A percentile compares a stretch with the other conserved stretches of the same genome.
Conservation (phyloP, 1,284 basidiomycete genomes). For the Sphaerobolus stellatus region DNA sequence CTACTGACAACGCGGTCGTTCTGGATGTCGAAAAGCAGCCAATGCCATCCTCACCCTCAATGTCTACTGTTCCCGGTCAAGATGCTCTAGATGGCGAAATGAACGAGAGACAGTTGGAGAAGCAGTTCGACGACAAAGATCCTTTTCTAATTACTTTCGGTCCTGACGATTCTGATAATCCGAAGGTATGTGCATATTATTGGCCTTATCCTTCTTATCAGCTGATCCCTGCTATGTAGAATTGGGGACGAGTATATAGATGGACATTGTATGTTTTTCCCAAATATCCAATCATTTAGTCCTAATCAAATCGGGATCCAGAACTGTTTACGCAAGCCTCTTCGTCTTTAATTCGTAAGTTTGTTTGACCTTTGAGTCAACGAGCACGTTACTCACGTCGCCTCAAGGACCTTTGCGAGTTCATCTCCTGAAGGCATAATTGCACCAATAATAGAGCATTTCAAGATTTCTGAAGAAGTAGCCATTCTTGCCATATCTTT, state of each 20-base stretch:
- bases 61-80: no score
- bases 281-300: background rate
- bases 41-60: no score
- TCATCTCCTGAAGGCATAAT: conserved; percentile 54
- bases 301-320: background rate
- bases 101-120: no score
- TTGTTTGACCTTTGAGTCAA: conserved; percentile 14
- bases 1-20: no score
- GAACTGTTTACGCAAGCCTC: conserved; percentile 54
- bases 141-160: conserved; percentile 40
- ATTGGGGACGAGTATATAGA: background rate
- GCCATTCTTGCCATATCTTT: conserved; percentile 49
- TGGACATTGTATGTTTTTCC: background rate
- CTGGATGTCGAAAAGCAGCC: no score
- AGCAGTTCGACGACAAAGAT: no score
- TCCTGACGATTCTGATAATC: conserved; percentile 40
- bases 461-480: conserved; percentile 56
- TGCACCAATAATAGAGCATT: conserved; percentile 48
- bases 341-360: conserved; percentile 68
- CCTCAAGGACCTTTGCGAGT: conserved; percentile 57
- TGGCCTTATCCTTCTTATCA: background rate
- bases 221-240: background rate
- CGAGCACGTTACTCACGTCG: conserved; percentile 13
- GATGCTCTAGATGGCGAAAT: no score
- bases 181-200: conserved; percentile 34